Percentiles rank a stretch among this genome's conserved stretches.
phyloP scores from a whole-genome alignment of 1,139 yeast species.

The Hansenula sp. region DNA sequence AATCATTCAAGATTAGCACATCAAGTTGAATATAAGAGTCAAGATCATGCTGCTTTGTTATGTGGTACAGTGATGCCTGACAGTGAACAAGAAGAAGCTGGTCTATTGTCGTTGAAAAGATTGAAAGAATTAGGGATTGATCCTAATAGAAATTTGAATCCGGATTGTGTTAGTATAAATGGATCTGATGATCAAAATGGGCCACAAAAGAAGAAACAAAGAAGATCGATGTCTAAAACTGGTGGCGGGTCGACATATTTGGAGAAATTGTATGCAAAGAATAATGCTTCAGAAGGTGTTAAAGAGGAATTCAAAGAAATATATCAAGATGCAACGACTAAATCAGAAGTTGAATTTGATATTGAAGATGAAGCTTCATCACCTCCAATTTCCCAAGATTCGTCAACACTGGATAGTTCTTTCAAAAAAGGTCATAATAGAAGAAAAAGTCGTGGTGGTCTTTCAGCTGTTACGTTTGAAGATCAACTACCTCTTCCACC shows the following conservation, averaged over 20 bases:
- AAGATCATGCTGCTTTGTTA: slow-evolving; percentile 68
- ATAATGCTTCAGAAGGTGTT: slow-evolving; percentile 17
- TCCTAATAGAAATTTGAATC: slow-evolving; percentile 29
- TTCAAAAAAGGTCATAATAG: slow-evolving; percentile 19
- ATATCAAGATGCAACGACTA: slow-evolving; percentile 1
- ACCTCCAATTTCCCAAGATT: slow-evolving; percentile 4
- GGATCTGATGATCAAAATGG: slow-evolving; percentile 10
- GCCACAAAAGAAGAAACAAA: slow-evolving; percentile 11
- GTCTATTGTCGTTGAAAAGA: slow-evolving; percentile 40
- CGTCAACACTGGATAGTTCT: background rate
- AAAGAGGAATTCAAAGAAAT: slow-evolving; percentile 10
- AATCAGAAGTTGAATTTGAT: slow-evolving; percentile 9
- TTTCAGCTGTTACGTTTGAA: slow-evolving; percentile 20
- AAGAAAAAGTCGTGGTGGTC: slow-evolving; percentile 24
- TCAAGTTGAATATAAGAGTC: slow-evolving; percentile 65
- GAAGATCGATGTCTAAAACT: background rate
- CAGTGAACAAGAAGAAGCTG: slow-evolving; percentile 58
- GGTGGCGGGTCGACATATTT: slow-evolving; percentile 17
- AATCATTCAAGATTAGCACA: slow-evolving; percentile 78
- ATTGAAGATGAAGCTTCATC: slow-evolving; percentile 9
- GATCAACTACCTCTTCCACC: slow-evolving; percentile 1
- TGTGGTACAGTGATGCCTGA: slow-evolving; percentile 62
- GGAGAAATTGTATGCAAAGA: slow-evolving; percentile 21
- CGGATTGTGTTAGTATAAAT: slow-evolving; percentile 27
- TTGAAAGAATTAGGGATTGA: slow-evolving; percentile 35